These are phyloP conservation scores for Cichorium intybus DNA, from an alignment of 140 eudicot species.

Conservation along the genomic window DNA sequence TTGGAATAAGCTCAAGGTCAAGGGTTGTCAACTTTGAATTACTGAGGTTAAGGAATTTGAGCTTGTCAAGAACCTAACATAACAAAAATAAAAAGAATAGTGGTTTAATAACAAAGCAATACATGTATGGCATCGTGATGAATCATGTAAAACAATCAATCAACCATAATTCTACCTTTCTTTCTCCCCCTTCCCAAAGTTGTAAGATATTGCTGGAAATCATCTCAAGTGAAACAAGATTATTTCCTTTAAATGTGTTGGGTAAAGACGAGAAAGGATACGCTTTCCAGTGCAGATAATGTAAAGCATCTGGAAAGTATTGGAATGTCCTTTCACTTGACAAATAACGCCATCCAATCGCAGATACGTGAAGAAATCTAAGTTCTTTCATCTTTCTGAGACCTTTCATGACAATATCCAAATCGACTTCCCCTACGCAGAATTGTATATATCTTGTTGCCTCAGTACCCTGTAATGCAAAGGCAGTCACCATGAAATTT, in stretches of 20 bases:
- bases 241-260: neutral
- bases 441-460: neutral
- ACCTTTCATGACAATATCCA: neutral
- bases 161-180: no score
- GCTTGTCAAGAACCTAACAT: conserved; percentile 8
- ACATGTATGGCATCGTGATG: no score
- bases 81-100: neutral
- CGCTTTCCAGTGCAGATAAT: neutral
- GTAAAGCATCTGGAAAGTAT: conserved; percentile 5
- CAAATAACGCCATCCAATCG: no score
- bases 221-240: neutral
- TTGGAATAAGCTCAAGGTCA: neutral
- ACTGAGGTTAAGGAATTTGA: neutral
- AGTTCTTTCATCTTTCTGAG: conserved; percentile 10
- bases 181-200: neutral
- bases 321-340: neutral
- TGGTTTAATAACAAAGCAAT: neutral
- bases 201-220: no score
- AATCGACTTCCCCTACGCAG: no score
- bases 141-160: no score
- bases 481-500: neutral
- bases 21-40: neutral
- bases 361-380: neutral
- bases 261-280: conserved; percentile 4
- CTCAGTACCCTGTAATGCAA: neutral